These are phyloP conservation scores for Hymenoscyphus albidus DNA, from an alignment of 2,329 filamentous ascomycete species.

Conservation along the genomic window DNA sequence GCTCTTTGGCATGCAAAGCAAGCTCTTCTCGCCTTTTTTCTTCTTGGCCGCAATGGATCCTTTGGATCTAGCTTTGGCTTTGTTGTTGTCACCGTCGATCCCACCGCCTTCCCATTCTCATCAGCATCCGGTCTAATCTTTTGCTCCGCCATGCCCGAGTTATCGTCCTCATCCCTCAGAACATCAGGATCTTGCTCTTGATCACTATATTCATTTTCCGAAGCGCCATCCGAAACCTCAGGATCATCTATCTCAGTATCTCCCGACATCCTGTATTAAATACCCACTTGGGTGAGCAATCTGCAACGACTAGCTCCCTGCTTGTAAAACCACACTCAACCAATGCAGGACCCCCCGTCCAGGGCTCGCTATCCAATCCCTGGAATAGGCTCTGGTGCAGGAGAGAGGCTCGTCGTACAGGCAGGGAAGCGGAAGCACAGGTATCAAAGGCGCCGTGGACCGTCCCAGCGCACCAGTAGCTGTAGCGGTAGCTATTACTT, in stretches of 20 bases:
- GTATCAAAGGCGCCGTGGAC: conserved; percentile 28
- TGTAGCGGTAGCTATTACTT: conserved; percentile 25
- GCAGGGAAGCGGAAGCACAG: conserved; percentile 23
- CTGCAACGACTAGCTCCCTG: conserved; percentile 24
- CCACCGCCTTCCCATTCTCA: conserved; percentile 31
- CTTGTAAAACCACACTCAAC: conserved; percentile 33
- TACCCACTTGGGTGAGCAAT: conserved; percentile 25
- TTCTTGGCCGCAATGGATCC: conserved; percentile 80
- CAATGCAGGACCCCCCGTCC: conserved; percentile 27
- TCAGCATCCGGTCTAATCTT: conserved; percentile 32
- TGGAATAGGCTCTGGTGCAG: conserved; percentile 27
- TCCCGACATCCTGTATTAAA: conserved; percentile 36
- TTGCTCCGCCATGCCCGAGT: conserved; percentile 34
- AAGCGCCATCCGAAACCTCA: conserved; percentile 36
- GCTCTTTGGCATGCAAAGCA: conserved; percentile 97
- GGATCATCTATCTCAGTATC: conserved; percentile 36
- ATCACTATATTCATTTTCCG: conserved; percentile 37
- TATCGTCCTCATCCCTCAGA: conserved; percentile 35
- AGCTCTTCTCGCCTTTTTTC: conserved; percentile 93
- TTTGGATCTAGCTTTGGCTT: conserved; percentile 73
- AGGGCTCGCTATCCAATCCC: conserved; percentile 26
- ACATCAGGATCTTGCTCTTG: conserved; percentile 33
- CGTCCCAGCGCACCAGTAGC: conserved; percentile 23
- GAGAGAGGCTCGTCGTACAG: conserved; percentile 27
- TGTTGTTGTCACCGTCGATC: conserved; percentile 43